Evolutionary conservation across 108 stramenopile genomes (phyloP).

Genomic region (Skeletonema costatum): DNA sequence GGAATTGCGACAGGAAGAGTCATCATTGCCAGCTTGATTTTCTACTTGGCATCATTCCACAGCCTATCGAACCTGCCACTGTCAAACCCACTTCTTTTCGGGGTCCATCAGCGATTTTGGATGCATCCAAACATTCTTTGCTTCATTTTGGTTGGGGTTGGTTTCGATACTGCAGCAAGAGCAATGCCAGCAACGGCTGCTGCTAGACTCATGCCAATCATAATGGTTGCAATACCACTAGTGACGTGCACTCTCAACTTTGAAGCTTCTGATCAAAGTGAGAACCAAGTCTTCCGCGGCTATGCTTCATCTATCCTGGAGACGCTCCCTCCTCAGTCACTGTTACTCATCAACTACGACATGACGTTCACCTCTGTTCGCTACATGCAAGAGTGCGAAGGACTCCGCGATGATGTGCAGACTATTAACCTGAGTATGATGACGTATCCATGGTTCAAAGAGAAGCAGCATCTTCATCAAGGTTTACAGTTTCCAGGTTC

Average conservation of each 20-base stretch:
- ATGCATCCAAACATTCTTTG: constrained; percentile 74
- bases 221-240: constrained; percentile 9
- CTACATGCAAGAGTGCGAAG: constrained; percentile 81
- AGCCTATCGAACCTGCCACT: constrained; percentile 73
- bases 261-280: constrained; percentile 31
- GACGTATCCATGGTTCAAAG: constrained; percentile 71
- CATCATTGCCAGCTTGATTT: constrained; percentile 29
- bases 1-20: constrained; percentile 10
- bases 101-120: constrained; percentile 87
- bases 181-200: neutral
- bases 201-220: neutral
- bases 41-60: constrained; percentile 79
- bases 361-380: constrained; percentile 83
- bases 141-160: constrained; percentile 47
- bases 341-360: constrained; percentile 81
- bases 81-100: constrained; percentile 60
- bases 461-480: constrained; percentile 55
- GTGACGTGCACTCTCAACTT: constrained; percentile 1
- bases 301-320: constrained; percentile 72
- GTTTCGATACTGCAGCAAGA: constrained; percentile 6
- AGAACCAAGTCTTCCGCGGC: constrained; percentile 48
- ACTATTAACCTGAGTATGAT: constrained; percentile 76
- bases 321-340: constrained; percentile 56
- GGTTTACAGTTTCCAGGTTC: constrained; percentile 55
- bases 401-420: constrained; percentile 56